A percentile compares a stretch with the other conserved stretches of the same genome.
Evolutionary conservation across 352 stramenopile genomes (phyloP).

Genomic region (Peronospora belbahrii): DNA sequence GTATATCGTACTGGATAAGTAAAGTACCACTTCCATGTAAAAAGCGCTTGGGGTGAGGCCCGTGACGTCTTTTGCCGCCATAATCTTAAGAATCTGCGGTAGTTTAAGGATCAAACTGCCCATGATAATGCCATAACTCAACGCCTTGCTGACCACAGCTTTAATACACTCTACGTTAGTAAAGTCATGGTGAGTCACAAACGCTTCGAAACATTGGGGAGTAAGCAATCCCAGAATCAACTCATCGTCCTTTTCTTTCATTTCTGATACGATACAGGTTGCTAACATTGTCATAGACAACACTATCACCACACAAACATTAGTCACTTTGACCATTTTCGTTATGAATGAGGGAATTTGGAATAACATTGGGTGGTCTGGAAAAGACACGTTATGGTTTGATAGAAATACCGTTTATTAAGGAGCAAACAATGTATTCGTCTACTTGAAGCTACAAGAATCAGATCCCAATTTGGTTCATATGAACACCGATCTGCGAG

Average conservation of each 20-base stretch:
- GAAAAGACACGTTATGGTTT: neutral
- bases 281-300: conserved; percentile 13
- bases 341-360: too few relatives aligned
- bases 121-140: conserved; percentile 85
- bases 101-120: conserved; percentile 83
- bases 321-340: conserved; percentile 13
- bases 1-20: conserved; percentile 75
- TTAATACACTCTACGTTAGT: conserved; percentile 78
- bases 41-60: conserved; percentile 80
- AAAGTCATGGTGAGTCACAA: conserved; percentile 78
- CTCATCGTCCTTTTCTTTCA: conserved; percentile 29
- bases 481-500: too few relatives aligned
- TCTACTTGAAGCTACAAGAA: conserved; percentile 23
- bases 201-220: conserved; percentile 70
- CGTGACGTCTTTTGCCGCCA: conserved; percentile 70
- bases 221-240: conserved; percentile 68
- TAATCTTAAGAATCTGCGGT: conserved; percentile 87
- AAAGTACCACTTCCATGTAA: conserved; percentile 85
- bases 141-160: conserved; percentile 69
- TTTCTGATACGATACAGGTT: conserved; percentile 1
- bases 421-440: conserved; percentile 1
- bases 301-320: conserved; percentile 7
- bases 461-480: too few relatives aligned
- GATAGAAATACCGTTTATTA: neutral
- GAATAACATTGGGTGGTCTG: neutral